Percentiles rank a stretch among this genome's conserved stretches.
These are phyloP conservation scores for Tanacetum coccineum DNA, from an alignment of 129 eudicot species.

Conservation along the genomic window DNA sequence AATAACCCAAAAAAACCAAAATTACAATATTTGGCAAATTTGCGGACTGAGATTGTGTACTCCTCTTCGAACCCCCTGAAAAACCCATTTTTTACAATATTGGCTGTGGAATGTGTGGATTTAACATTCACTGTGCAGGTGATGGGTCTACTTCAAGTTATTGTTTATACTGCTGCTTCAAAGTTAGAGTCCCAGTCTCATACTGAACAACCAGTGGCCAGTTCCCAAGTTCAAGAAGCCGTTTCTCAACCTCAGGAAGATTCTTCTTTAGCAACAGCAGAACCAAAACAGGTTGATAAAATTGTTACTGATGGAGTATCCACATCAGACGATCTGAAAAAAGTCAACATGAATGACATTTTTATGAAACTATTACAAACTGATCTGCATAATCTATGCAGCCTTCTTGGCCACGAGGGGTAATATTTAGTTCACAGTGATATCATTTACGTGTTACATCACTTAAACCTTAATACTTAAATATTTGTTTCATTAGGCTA, in stretches of 20 bases:
- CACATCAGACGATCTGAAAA: conserved; percentile 45
- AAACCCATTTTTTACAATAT: no score
- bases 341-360: conserved; percentile 40
- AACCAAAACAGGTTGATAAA: conserved; percentile 39
- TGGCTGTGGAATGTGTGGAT: not conserved
- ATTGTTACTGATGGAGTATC: conserved; percentile 35
- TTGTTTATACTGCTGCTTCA: conserved; percentile 77
- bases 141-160: conserved; percentile 88
- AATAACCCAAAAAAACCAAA: no score
- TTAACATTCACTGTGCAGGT: conserved; percentile 42
- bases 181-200: conserved; percentile 51
- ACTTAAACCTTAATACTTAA: conserved; percentile 8
- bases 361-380: conserved; percentile 67
- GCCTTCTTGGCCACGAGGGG: conserved; percentile 98
- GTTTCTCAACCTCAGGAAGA: conserved; percentile 38
- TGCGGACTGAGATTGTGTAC: no score
- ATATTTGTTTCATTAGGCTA: conserved; percentile 46
- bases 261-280: conserved; percentile 33
- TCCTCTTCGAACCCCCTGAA: no score
- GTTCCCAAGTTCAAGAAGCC: conserved; percentile 42
- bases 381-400: conserved; percentile 77
- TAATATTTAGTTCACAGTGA: conserved; percentile 25
- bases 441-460: conserved; percentile 3
- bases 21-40: no score
- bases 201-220: conserved; percentile 46